Evolutionary conservation across 495 filamentous ascomycete genomes (phyloP), one percentile per base, ranked within the genome.

Genomic region (Tuber calosporum): DNA sequence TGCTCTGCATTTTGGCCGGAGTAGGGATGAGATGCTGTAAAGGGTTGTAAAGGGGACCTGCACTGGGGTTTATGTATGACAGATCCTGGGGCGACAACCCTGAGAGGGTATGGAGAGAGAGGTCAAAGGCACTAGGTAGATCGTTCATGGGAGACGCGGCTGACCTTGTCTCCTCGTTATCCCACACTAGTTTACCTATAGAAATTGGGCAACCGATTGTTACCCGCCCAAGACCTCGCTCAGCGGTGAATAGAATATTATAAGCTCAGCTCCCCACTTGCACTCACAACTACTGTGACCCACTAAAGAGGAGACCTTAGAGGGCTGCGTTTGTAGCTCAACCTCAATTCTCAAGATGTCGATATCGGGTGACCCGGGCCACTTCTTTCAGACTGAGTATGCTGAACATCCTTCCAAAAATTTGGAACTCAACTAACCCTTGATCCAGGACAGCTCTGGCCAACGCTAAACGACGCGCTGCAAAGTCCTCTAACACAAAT

Each of bases 311-410:
- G 48, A 7, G 48, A 58, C 26, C 48, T 26, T 30, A 30, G n/a
- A 3, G 2, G 11, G n/a, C 48, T 15, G n/a, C n/a, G 4, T 26
- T 26, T 30, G n/a, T 26, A 30, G 11, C 9, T 30, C 48, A 58
- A 58, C 26, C 9, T 26, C 22, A 53, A 30, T 58, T 58, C 9
- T 11, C n/a, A 30, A 72, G 37, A 93, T 93, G 91, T 87, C 90
- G 39, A 83, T 83, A 66, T 90, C 90, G 34, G 86, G 85, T 42
- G 86, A 93, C 77, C 85, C 87, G 48, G 87, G 89, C 36, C 85
- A 94, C 79, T 97, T 95, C 86, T 98, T 98, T 82, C 93, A 98
- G 83, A 94, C 93, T 26, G 90, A 90, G 90, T 93, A 85, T 81
- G 87, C 84, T 62, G 38, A 67, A n/a, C 66, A 77, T 67, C 43